phyloP scores from a whole-genome alignment of 352 stramenopile genomes.

The Thalassiosira hispida region DNA sequence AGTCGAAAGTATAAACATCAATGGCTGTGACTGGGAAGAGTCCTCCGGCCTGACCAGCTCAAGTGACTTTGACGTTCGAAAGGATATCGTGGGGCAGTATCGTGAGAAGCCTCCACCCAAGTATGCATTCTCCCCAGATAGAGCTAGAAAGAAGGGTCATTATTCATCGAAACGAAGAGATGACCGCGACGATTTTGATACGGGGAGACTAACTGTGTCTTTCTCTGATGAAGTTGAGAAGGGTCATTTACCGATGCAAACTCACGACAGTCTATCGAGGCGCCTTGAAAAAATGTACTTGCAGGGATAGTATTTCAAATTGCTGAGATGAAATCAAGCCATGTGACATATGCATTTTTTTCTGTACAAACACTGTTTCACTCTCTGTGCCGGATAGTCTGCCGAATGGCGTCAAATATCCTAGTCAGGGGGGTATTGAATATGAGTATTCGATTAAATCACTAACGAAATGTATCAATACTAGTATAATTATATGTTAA shows the following conservation, averaged over 20 bases:
- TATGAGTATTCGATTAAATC: too few species aligned
- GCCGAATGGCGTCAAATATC: too few species aligned
- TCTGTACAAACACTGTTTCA: too few species aligned
- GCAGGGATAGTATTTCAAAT: neutral
- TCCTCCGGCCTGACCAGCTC: neutral
- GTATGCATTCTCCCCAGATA: neutral
- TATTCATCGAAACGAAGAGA: constrained; percentile 4
- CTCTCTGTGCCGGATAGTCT: too few species aligned
- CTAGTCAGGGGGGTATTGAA: too few species aligned
- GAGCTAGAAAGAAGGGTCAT: neutral
- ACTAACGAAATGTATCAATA: too few species aligned
- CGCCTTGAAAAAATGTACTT: constrained; percentile 18
- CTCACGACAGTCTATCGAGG: constrained; percentile 11
- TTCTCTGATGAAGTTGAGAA: constrained; percentile 17
- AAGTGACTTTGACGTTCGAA: constrained; percentile 17
- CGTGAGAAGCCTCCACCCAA: neutral
- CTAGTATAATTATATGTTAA: too few species aligned
- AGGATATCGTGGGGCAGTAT: neutral
- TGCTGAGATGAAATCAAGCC: too few species aligned
- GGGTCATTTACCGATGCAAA: constrained; percentile 7
- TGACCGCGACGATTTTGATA: constrained; percentile 10
- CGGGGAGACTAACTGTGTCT: neutral
- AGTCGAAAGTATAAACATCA: constrained; percentile 1
- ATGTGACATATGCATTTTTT: too few species aligned
- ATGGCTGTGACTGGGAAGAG: constrained; percentile 11